Percentiles rank a stretch among this genome's conserved stretches.
These are phyloP conservation scores for Solanum chiquidenum DNA, from an alignment of 257 asterid species.

Conservation along the genomic window DNA sequence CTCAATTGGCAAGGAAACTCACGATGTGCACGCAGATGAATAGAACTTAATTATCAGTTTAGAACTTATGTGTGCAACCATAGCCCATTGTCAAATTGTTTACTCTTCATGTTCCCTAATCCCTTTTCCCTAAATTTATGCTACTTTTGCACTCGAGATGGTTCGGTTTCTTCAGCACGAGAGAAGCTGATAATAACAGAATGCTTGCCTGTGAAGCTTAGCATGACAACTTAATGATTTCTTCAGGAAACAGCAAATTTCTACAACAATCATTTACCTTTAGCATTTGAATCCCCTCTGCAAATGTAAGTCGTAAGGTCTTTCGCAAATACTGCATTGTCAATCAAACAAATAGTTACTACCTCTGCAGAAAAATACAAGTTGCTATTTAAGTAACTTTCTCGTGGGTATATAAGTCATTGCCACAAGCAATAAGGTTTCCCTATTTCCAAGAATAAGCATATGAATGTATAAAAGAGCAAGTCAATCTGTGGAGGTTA, in stretches of 20 bases:
- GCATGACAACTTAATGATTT: neutral
- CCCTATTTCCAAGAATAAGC: neutral
- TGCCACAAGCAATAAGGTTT: neutral
- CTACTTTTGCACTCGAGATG: neutral
- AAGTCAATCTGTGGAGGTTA: neutral
- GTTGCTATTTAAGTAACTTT: neutral
- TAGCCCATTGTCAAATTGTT: neutral
- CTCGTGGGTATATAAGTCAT: neutral
- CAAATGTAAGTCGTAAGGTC: conserved; percentile 80
- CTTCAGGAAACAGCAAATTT: neutral
- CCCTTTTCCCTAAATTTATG: neutral
- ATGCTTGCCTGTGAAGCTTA: neutral
- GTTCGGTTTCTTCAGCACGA: neutral
- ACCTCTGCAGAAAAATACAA: neutral
- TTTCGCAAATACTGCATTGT: conserved; percentile 59
- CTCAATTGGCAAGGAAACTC: neutral
- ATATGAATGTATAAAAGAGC: neutral
- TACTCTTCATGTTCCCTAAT: neutral
- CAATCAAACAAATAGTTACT: neutral
- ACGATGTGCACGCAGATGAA: neutral
- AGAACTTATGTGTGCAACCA: neutral
- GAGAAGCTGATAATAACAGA: neutral
- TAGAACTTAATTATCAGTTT: neutral
- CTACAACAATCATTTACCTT: conserved; percentile 26
- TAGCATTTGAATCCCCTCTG: conserved; percentile 85